Base-by-base conservation (phyloP, 495 filamentous ascomycete genomes). In the Penicillium nucicola region DNA sequence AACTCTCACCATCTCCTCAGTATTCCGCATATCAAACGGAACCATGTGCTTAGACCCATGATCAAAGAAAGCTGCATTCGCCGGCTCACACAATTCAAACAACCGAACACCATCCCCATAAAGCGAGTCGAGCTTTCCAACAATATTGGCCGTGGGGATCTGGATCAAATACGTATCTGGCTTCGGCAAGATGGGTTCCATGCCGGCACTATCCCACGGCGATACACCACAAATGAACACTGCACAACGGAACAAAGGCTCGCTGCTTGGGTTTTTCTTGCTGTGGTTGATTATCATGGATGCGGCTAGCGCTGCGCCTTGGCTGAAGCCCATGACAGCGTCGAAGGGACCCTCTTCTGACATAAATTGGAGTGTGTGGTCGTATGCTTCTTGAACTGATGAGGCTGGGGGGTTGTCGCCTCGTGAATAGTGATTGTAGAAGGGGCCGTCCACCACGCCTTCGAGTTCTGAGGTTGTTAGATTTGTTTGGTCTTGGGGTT, bases 281-380 rank as follows among this genome's bases (percentile, higher is more conserved):
- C 58, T 61, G 35, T 73, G 66, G 23, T 71, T 61, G 6, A 60
- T 48, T 15, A 79, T 55, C 17, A 76, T 48, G 2, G 60, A 56
- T 5, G 56, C 63, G 7, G 71, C 70, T 0, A 77, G 61, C 1
- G 66, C 69, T 3, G 62, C 73, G 28, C 74, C 74, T 37, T 77
- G 71, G 7, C 70, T 74, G 55, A 76, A 77, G 7, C 70, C 73
- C 45, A 77, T 67, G 7, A 77, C 65, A 2, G 55, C 74, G 28
- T 77, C 74, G 43, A 76, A 77, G n/a, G 74, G 74, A 6, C 71
- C 71, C 13, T 72, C 50, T 3, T 44, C 52, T 9, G 62, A 48
- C 15, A 76, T 67, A 7, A 64, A 55, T n/a, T 58, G 50, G 11
- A 61, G 19, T 15, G 60, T 58, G 39, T 74, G 60, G 8, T 68